Evolutionary conservation across 768 basidiomycete species (phyloP), one percentile per base, ranked within the genome.

Genomic region (Termitomyces sp.): DNA sequence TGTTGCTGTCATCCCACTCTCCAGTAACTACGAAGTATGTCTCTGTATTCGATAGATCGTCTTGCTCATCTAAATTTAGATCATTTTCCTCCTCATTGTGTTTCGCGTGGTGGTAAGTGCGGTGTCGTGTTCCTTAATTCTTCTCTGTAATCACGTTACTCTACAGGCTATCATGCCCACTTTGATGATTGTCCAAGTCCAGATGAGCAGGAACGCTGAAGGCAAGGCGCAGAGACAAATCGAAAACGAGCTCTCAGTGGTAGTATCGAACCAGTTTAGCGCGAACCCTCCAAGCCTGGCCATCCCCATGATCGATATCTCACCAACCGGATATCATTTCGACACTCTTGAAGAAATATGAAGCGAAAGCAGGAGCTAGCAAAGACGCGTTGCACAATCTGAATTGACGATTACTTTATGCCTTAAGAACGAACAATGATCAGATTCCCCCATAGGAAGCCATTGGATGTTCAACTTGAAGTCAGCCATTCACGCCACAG

Each of bases 121-220:
- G 17, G 17, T n/a, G 23, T 23, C 10, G 11, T 35, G 16, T 25
- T n/a, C 45, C 21, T 40, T 23, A 38, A 25, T 16, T 10, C n/a
- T 31, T 10, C 29, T 25, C 27, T 23, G 23, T 29, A 48, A 19
- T 19, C 16, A 41, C 19, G 21, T 17, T 42, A 7, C 10, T n/a
- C n/a, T n/a, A 44, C 46, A 69, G 65, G 69, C 71, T 31, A 72
- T 73, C 41, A 69, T 72, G 63, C 71, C 73, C 19, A 71, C 70
- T 14, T 63, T 73, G 32, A 73, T 73, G 44, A 70, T 74, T 27
- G 73, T 69, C 3, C 69, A 72, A 64, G 69, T 71, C 7, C 69
- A 71, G 17, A 59, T 72, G 12, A 69, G 68, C 6, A 62, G 66
- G 29, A 63, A 31, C 3, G 35, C 40, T 5, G n/a, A 17, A 23